Evolutionary conservation across 2,329 filamentous ascomycete genomes (phyloP).

Genomic region (Sordariomycetes sp.): DNA sequence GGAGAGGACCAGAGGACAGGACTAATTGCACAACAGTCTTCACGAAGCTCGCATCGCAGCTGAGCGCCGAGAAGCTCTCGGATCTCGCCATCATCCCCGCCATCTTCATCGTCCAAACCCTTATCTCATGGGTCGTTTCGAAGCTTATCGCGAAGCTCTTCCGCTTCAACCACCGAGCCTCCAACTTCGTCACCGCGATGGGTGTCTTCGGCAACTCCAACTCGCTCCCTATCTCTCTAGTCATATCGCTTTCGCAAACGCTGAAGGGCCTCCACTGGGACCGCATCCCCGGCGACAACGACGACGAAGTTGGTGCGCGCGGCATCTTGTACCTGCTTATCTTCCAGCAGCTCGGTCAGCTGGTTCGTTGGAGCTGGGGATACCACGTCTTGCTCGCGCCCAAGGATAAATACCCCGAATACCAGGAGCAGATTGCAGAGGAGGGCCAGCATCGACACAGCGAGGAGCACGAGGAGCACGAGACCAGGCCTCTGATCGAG

Average conservation of each 20-base stretch:
- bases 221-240: conserved; percentile 90
- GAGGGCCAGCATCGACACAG: conserved; percentile 51
- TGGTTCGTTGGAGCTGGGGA: conserved; percentile 96
- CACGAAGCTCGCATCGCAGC: conserved; percentile 89
- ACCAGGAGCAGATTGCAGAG: conserved; percentile 43
- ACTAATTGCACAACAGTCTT: conserved; percentile 65
- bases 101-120: conserved; percentile 77
- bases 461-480: conserved; percentile 29
- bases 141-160: conserved; percentile 63
- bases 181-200: conserved; percentile 97
- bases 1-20: too few relatives aligned
- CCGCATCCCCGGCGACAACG: conserved; percentile 81
- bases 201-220: conserved; percentile 97
- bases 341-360: conserved; percentile 93
- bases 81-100: conserved; percentile 92
- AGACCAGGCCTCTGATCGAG: conserved; percentile 33
- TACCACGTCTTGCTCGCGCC: conserved; percentile 92
- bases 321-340: conserved; percentile 94
- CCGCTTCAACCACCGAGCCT: conserved; percentile 72
- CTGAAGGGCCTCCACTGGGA: conserved; percentile 91
- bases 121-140: conserved; percentile 76
- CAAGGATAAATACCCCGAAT: conserved; percentile 61
- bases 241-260: conserved; percentile 88
- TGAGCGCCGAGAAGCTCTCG: conserved; percentile 80
- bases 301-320: conserved; percentile 86